Evolutionary conservation across 352 stramenopile genomes (phyloP), one percentile per base, ranked within the genome.

Genomic region (Pythium biforme): DNA sequence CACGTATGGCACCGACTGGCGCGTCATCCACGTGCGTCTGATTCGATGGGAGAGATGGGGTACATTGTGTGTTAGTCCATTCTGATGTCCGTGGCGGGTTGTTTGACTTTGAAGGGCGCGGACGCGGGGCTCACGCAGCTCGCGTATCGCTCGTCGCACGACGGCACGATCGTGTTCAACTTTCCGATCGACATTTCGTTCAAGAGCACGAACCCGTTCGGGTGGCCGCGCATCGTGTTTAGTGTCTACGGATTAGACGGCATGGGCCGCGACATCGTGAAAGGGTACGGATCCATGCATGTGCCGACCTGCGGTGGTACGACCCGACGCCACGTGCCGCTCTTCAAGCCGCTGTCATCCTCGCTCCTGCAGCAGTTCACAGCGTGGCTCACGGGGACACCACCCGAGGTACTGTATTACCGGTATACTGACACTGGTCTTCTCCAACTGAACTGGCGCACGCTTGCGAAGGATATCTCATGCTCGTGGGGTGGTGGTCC

Each of bases 181-280:
- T 98, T 98, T 66, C 96, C 96, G 4, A 90, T 99, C 45, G 93
- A 98, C 64, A 85, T 98, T 12, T 93, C 93, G n/a, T 98, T 98
- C 76, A 96, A 94, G 72, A 95, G 83, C 37, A 98, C 94, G 0
- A 98, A 98, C 62, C 86, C 92, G 9, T 97, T 94, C 62, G 96
- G 96, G 8, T 99, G 96, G 96, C 95, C 96, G 27, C 77, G 95
- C 11, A 71, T 99, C 15, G 89, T 96, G 9, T 68, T 98, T 14
- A 97, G 83, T 61, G 55, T 91, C 37, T 90, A 90, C 60, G 82
- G 88, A 39, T 81, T 98, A 41, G 96, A 99, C 68, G 81, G 75
- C 14, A 51, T 98, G 10, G 93, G 93, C 4, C 74, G 93, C 17
- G 92, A 98, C 61, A 83, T 97, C 41, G 70, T 98, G 12, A 74